phyloP scores from a whole-genome alignment of 768 basidiomycete genomes.

The Hirschioporus abietinus region DNA sequence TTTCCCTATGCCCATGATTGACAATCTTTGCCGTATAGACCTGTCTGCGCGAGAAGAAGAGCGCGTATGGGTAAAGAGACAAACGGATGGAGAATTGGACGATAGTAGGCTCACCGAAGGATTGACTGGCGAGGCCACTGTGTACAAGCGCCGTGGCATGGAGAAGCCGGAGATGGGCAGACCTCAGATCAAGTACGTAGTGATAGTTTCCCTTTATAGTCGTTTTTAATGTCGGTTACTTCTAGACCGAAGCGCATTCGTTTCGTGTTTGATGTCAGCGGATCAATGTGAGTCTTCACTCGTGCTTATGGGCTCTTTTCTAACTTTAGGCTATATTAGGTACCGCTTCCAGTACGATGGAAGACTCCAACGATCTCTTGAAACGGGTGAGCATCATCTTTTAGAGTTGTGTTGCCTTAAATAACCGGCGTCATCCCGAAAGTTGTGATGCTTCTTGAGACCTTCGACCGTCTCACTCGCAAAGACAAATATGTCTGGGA shows the following conservation, averaged over 20 bases:
- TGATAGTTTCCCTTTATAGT: slow-evolving; percentile 4
- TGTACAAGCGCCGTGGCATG: slow-evolving; percentile 67
- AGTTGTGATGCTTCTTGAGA: slow-evolving; percentile 77
- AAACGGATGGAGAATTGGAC: slow-evolving; percentile 67
- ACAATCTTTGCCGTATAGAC: slow-evolving; percentile 30
- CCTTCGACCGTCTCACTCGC: slow-evolving; percentile 53
- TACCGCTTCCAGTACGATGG: slow-evolving; percentile 74
- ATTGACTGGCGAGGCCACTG: slow-evolving; percentile 60
- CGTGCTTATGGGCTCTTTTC: not conserved
- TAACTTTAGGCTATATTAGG: slow-evolving; percentile 26
- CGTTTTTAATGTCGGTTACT: slow-evolving; percentile 5
- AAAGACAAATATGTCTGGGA: slow-evolving; percentile 78
- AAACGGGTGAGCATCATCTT: slow-evolving; percentile 42
- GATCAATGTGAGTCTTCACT: slow-evolving; percentile 47
- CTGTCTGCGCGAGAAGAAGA: slow-evolving; percentile 66
- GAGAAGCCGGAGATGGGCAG: slow-evolving; percentile 63
- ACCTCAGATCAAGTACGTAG: slow-evolving; percentile 57
- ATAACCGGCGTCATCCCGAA: slow-evolving; percentile 4
- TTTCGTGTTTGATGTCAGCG: slow-evolving; percentile 66
- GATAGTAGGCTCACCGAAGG: slow-evolving; percentile 63
- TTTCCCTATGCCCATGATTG: slow-evolving; percentile 3
- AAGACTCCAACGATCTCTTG: slow-evolving; percentile 54
- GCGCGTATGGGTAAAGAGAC: slow-evolving; percentile 65
- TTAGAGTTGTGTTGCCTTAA: not conserved
- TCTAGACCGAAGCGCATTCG: slow-evolving; percentile 59